Conservation (phyloP, 75 land plant genomes). For the Pinus taeda region DNA sequence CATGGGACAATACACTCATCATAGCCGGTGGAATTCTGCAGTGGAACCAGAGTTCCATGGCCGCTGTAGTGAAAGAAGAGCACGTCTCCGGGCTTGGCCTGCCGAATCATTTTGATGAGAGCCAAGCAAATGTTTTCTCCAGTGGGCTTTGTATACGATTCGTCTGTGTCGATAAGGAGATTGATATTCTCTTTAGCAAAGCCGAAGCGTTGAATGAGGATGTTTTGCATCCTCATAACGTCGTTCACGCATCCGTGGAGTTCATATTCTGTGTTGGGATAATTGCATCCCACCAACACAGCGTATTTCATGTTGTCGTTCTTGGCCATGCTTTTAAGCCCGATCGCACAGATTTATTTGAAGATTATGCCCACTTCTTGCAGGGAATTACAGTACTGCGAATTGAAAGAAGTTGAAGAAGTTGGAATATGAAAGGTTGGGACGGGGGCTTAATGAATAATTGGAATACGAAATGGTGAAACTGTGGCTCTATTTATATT, state of each 20-base stretch:
- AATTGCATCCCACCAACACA: slow-evolving; percentile 78
- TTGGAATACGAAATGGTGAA: too few relatives aligned
- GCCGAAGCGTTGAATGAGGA: slow-evolving; percentile 45
- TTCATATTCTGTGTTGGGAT: slow-evolving; percentile 54
- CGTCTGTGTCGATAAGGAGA: slow-evolving; percentile 57
- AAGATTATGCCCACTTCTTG: too few relatives aligned
- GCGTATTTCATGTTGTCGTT: slow-evolving; percentile 18
- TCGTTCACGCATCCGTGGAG: slow-evolving; percentile 84
- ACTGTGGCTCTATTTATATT: too few relatives aligned
- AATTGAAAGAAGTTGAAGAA: too few relatives aligned
- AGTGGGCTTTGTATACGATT: slow-evolving; percentile 41
- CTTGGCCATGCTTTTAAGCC: too few relatives aligned
- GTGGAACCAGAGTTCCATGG: slow-evolving; percentile 66
- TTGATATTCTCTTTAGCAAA: slow-evolving; percentile 36
- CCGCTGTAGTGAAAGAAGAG: slow-evolving; percentile 87
- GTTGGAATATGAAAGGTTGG: too few relatives aligned
- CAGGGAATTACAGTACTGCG: too few relatives aligned
- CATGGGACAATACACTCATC: slow-evolving; percentile 89
- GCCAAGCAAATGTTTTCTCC: slow-evolving; percentile 62
- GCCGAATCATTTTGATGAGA: slow-evolving; percentile 32
- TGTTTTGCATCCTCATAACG: slow-evolving; percentile 47
- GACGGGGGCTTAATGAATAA: too few relatives aligned
- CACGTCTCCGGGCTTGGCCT: slow-evolving; percentile 59
- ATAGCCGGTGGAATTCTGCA: slow-evolving; percentile 1
- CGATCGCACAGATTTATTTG: too few relatives aligned